Conservation (phyloP, 108 stramenopile species). For the Pseudonitzschia pungens region DNA sequence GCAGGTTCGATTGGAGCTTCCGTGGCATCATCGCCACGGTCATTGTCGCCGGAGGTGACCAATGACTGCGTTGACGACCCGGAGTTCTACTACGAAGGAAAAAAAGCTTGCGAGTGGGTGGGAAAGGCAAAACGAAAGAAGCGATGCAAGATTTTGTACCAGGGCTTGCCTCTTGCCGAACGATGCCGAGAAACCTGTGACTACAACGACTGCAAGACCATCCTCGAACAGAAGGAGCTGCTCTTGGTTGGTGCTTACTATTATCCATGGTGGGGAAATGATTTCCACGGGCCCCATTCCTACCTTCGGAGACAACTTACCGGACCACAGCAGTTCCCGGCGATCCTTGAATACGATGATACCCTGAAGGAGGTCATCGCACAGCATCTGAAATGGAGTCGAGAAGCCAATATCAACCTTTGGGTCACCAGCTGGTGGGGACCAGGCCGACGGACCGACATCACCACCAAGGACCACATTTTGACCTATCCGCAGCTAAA, state of each 20-base stretch:
- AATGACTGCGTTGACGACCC: conserved; percentile 5
- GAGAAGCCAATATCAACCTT: conserved; percentile 35
- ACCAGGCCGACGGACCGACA: conserved; percentile 21
- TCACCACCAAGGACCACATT: conserved; percentile 34
- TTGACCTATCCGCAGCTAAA: conserved; percentile 15
- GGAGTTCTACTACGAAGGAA: background rate
- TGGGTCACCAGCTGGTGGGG: conserved; percentile 60
- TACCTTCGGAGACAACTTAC: conserved; percentile 39
- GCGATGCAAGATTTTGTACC: background rate
- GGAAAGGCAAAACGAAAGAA: background rate
- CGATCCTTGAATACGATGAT: conserved; percentile 50
- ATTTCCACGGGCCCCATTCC: conserved; percentile 34
- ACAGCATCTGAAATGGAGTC: conserved; percentile 51
- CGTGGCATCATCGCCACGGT: background rate
- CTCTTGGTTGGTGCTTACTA: conserved; percentile 44
- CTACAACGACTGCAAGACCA: conserved; percentile 8
- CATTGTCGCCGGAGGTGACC: background rate
- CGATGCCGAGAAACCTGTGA: conserved; percentile 7
- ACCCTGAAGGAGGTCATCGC: conserved; percentile 29
- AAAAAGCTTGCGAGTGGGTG: conserved; percentile 1
- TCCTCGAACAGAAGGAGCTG: conserved; percentile 9
- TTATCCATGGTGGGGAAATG: conserved; percentile 47
- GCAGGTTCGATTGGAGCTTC: background rate
- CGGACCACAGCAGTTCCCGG: conserved; percentile 14
- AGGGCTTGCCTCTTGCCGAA: background rate